A percentile compares a stretch with the other conserved stretches of the same genome.
Conservation (phyloP, 768 basidiomycete genomes). For the Russula dissimulans region DNA sequence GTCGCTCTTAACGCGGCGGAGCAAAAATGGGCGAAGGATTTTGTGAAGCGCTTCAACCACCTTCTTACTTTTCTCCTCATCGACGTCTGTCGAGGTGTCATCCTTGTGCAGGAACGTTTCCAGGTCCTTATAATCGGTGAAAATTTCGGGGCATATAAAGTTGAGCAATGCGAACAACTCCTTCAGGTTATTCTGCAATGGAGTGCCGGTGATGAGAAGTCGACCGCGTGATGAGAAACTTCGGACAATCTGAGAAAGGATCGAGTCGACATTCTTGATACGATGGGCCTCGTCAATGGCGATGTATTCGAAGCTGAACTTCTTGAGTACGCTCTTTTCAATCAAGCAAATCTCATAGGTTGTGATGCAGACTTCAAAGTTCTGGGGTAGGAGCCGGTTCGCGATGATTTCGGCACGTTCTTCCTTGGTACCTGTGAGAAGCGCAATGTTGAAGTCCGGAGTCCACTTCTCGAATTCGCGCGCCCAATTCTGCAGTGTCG, state of each 20-base stretch:
- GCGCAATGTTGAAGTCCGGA: conserved; percentile 72
- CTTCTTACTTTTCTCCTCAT: conserved; percentile 81
- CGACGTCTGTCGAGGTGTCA: conserved; percentile 49
- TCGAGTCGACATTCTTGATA: conserved; percentile 97
- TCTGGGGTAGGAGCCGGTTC: conserved; percentile 67
- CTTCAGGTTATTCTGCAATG: conserved; percentile 93
- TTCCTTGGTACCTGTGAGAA: conserved; percentile 82
- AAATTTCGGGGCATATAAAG: conserved; percentile 96
- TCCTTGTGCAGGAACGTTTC: conserved; percentile 94
- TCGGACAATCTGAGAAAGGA: conserved; percentile 90
- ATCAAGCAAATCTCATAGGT: conserved; percentile 96
- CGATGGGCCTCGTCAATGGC: conserved; percentile 98
- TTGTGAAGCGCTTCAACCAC: conserved; percentile 97
- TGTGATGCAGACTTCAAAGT: conserved; percentile 92
- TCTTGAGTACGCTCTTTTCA: conserved; percentile 86
- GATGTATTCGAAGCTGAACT: conserved; percentile 96
- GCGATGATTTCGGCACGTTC: conserved; percentile 80
- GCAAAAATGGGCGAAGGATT: conserved; percentile 88
- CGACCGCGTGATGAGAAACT: conserved; percentile 83
- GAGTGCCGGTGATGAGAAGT: conserved; percentile 93
- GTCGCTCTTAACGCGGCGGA: conserved; percentile 90
- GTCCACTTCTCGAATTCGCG: conserved; percentile 92
- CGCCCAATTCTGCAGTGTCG: conserved; percentile 93
- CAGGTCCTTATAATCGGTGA: conserved; percentile 82
- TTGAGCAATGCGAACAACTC: conserved; percentile 89